These are phyloP conservation scores for Diaporthe caulivora DNA, from an alignment of 2,329 filamentous ascomycete genomes.

Conservation along the genomic window DNA sequence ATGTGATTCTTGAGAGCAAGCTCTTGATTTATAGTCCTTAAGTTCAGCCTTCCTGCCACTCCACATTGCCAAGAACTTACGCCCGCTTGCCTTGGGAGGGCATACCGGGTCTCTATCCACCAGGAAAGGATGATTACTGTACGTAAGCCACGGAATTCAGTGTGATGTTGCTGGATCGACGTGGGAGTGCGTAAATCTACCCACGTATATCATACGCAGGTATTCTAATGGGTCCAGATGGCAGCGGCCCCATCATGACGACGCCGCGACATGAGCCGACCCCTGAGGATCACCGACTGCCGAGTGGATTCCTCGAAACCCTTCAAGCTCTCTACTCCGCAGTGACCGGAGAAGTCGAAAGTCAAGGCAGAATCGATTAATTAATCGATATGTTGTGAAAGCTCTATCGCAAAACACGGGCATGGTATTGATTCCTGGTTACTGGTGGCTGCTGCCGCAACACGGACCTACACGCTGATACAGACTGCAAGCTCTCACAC, in stretches of 20 bases:
- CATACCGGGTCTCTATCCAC: neutral
- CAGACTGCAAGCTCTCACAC: neutral
- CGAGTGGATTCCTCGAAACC: neutral
- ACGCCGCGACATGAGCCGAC: conserved; percentile 5
- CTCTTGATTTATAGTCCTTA: neutral
- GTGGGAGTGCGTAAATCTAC: conserved; percentile 4
- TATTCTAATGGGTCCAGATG: conserved; percentile 9
- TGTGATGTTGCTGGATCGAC: conserved; percentile 8
- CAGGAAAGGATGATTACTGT: neutral
- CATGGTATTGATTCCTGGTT: too few species aligned
- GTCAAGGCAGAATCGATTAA: neutral
- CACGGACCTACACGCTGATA: neutral
- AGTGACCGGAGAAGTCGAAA: neutral
- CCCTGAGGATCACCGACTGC: conserved; percentile 12
- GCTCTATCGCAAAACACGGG: too few species aligned
- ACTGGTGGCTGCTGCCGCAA: neutral
- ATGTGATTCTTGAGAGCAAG: neutral
- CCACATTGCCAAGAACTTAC: neutral
- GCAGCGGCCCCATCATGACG: conserved; percentile 7
- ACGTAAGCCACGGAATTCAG: neutral
- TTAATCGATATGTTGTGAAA: neutral
- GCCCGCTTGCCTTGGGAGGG: neutral
- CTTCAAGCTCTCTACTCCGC: neutral
- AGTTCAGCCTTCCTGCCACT: neutral
- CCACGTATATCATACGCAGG: neutral